phyloP scores from a whole-genome alignment of 106 monocot species.

The Dendrobium nobile region DNA sequence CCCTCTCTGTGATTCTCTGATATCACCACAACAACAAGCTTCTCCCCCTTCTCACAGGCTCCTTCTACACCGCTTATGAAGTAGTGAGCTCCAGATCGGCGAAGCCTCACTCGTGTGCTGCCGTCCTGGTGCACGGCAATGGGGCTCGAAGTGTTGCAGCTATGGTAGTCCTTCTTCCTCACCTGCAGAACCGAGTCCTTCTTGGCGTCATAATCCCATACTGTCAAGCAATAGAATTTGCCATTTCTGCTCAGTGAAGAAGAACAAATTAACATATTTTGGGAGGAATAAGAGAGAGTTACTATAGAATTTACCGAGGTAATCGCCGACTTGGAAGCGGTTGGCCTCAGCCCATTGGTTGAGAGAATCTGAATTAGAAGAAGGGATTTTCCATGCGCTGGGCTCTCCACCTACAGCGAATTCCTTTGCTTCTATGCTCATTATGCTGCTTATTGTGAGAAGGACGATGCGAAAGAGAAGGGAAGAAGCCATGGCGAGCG shows the following conservation, averaged over 20 bases:
- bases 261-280: not conserved
- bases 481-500: slow-evolving; percentile 11
- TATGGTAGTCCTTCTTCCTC: slow-evolving; percentile 48
- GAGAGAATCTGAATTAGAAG: slow-evolving; percentile 29
- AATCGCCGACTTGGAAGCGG: slow-evolving; percentile 77
- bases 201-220: slow-evolving; percentile 48
- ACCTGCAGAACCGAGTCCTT: slow-evolving; percentile 79
- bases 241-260: not conserved
- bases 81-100: slow-evolving; percentile 30
- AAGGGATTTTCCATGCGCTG: slow-evolving; percentile 47
- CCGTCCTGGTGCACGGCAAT: slow-evolving; percentile 30
- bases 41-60: slow-evolving; percentile 57
- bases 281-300: not conserved
- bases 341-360: slow-evolving; percentile 69
- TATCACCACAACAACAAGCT: slow-evolving; percentile 71
- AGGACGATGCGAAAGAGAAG: slow-evolving; percentile 7
- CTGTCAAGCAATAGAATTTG: slow-evolving; percentile 14
- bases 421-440: slow-evolving; percentile 31
- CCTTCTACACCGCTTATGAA: slow-evolving; percentile 52
- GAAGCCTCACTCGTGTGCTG: slow-evolving; percentile 23
- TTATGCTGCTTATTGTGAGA: slow-evolving; percentile 13
- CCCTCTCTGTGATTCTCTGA: slow-evolving; percentile 16
- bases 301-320: slow-evolving; percentile 72
- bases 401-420: slow-evolving; percentile 58
- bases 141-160: slow-evolving; percentile 62